Percentiles rank a stretch among this genome's conserved stretches.
phyloP scores from a whole-genome alignment of 768 basidiomycete genomes.

The Arthromyces matolae region DNA sequence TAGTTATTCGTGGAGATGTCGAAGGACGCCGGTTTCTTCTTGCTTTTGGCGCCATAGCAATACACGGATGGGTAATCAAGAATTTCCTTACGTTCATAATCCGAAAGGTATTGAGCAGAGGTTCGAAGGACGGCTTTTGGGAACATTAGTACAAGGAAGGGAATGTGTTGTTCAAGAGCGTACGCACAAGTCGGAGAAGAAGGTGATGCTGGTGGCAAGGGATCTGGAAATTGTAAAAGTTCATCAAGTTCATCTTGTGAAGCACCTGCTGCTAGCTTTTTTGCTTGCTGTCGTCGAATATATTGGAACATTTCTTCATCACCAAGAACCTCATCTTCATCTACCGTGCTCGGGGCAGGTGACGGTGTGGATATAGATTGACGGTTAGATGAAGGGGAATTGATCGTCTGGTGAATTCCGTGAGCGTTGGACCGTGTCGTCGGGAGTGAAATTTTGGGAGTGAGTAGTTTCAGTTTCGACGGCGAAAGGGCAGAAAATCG shows the following conservation, averaged over 20 bases:
- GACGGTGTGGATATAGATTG: slow-evolving; percentile 83
- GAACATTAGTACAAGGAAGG: slow-evolving; percentile 8
- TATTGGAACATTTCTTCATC: slow-evolving; percentile 98
- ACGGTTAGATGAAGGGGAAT: slow-evolving; percentile 66
- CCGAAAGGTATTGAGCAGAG: slow-evolving; percentile 71
- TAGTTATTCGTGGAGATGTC: slow-evolving; percentile 81
- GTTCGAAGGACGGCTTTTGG: slow-evolving; percentile 58
- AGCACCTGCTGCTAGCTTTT: slow-evolving; percentile 79
- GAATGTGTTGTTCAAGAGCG: slow-evolving; percentile 1
- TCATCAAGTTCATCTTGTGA: slow-evolving; percentile 86
- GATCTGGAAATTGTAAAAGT: slow-evolving; percentile 90
- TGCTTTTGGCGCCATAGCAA: slow-evolving; percentile 72
- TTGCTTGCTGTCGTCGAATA: slow-evolving; percentile 84
- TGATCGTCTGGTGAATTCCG: slow-evolving; percentile 48
- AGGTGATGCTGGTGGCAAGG: slow-evolving; percentile 64
- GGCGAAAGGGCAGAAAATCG: slow-evolving; percentile 84
- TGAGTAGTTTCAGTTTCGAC: slow-evolving; percentile 78
- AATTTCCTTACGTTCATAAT: slow-evolving; percentile 89
- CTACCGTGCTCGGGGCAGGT: slow-evolving; percentile 69
- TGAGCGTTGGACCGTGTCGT: slow-evolving; percentile 48
- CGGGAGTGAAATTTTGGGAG: slow-evolving; percentile 69
- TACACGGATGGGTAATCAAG: slow-evolving; percentile 84
- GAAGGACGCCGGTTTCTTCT: slow-evolving; percentile 77
- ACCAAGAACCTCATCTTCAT: slow-evolving; percentile 83
- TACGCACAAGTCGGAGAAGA: slow-evolving; percentile 67